phyloP scores from a whole-genome alignment of 2,329 filamentous ascomycete genomes.

The Alternaria sp. region DNA sequence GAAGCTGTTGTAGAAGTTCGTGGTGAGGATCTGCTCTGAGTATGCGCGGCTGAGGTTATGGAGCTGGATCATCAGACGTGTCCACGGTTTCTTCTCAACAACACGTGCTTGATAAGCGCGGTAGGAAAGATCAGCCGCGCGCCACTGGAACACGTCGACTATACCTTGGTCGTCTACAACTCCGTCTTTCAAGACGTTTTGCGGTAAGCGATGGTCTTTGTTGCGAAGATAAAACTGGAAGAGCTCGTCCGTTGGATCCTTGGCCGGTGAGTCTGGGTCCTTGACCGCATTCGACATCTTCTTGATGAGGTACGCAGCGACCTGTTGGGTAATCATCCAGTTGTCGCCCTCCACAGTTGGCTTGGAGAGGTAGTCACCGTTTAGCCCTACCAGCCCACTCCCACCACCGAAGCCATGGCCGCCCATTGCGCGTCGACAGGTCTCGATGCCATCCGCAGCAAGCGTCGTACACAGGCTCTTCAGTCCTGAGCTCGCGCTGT shows the following conservation, averaged over 20 bases:
- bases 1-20: conserved; percentile 55
- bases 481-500: conserved; percentile 61
- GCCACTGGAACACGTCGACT: conserved; percentile 55
- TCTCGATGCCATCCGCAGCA: conserved; percentile 62
- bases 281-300: conserved; percentile 55
- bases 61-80: conserved; percentile 52
- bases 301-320: conserved; percentile 59
- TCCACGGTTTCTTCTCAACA: conserved; percentile 57
- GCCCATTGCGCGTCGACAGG: conserved; percentile 60
- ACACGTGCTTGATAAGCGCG: conserved; percentile 54
- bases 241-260: conserved; percentile 51
- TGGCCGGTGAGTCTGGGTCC: conserved; percentile 38
- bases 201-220: conserved; percentile 33
- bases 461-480: conserved; percentile 62
- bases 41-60: conserved; percentile 54
- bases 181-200: conserved; percentile 35
- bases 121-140: conserved; percentile 53
- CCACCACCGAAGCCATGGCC: conserved; percentile 62
- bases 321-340: conserved; percentile 65
- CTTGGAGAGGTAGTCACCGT: conserved; percentile 60
- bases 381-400: conserved; percentile 60
- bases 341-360: conserved; percentile 64
- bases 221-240: conserved; percentile 51
- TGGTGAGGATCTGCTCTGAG: conserved; percentile 57
- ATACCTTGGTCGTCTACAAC: conserved; percentile 48